Conservation (phyloP, 768 basidiomycete genomes). For the Phylloporus sp. region DNA sequence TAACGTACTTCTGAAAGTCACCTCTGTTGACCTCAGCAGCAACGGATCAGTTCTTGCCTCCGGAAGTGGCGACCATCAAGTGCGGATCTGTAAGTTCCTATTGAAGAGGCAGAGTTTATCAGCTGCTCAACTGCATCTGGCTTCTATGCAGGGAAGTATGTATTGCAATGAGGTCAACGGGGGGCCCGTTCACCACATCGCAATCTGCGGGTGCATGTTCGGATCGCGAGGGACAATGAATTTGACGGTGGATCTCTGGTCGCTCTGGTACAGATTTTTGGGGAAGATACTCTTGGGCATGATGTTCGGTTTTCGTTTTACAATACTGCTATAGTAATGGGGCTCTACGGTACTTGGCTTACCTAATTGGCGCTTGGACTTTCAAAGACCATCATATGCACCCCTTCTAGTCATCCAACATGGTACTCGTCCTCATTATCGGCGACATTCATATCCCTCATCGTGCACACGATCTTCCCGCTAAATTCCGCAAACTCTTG, state of each 20-base stretch:
- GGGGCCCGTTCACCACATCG: neutral
- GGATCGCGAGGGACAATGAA: constrained; percentile 8
- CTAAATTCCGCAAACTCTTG: constrained; percentile 95
- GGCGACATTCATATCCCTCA: constrained; percentile 98
- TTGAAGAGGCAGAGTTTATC: constrained; percentile 10
- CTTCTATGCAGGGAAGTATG: constrained; percentile 24
- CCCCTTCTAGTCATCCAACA: constrained; percentile 18
- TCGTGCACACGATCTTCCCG: constrained; percentile 81
- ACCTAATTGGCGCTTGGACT: constrained; percentile 16
- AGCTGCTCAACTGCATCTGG: constrained; percentile 7
- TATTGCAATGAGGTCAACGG: constrained; percentile 19
- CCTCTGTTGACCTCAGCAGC: constrained; percentile 35
- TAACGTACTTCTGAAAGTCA: constrained; percentile 27
- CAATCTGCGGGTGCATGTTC: neutral
- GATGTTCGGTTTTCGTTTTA: neutral
- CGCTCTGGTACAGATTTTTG: constrained; percentile 2
- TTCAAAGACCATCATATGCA: neutral
- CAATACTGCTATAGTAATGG: neutral
- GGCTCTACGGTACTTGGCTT: constrained; percentile 12
- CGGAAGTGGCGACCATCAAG: constrained; percentile 34
- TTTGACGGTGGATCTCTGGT: constrained; percentile 3
- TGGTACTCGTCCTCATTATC: constrained; percentile 89
- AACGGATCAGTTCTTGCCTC: constrained; percentile 32
- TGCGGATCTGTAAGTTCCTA: constrained; percentile 34
- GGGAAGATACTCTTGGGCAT: neutral